These are phyloP conservation scores for Talaromyces sp. DNA, from an alignment of 2,329 filamentous ascomycete genomes.

Conservation along the genomic window DNA sequence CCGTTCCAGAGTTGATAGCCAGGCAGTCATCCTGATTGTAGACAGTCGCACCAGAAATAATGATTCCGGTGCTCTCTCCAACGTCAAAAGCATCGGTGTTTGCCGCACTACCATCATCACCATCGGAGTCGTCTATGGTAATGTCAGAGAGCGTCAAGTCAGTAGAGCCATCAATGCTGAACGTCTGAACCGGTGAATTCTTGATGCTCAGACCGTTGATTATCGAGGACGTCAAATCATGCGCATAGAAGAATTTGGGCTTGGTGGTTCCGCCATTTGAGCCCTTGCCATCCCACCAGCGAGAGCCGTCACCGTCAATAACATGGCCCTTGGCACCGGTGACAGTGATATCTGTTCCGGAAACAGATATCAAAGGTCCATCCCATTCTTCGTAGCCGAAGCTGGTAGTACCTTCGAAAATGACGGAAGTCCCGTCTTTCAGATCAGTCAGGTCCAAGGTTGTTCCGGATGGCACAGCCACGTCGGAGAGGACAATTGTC, in stretches of 20 bases:
- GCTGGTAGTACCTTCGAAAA: constrained; percentile 56
- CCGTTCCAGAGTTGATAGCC: constrained; percentile 53
- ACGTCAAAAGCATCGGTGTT: constrained; percentile 62
- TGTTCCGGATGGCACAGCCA: constrained; percentile 31
- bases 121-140: constrained; percentile 57
- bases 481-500: constrained; percentile 32
- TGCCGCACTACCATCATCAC: constrained; percentile 44
- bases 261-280: constrained; percentile 60
- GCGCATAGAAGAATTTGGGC: constrained; percentile 61
- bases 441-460: constrained; percentile 31
- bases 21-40: constrained; percentile 63
- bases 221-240: constrained; percentile 28
- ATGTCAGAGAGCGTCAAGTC: constrained; percentile 51
- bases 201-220: constrained; percentile 31
- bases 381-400: constrained; percentile 65
- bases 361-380: constrained; percentile 61
- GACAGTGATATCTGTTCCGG: constrained; percentile 55
- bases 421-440: constrained; percentile 17
- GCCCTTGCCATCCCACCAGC: constrained; percentile 62
- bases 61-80: constrained; percentile 48
- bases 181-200: constrained; percentile 35
- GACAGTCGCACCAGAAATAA: constrained; percentile 52
- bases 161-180: constrained; percentile 29
- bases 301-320: constrained; percentile 55
- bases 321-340: constrained; percentile 50